Evolutionary conservation across 768 basidiomycete genomes (phyloP), one percentile per base, ranked within the genome.

Genomic region (Suillus subluteus): DNA sequence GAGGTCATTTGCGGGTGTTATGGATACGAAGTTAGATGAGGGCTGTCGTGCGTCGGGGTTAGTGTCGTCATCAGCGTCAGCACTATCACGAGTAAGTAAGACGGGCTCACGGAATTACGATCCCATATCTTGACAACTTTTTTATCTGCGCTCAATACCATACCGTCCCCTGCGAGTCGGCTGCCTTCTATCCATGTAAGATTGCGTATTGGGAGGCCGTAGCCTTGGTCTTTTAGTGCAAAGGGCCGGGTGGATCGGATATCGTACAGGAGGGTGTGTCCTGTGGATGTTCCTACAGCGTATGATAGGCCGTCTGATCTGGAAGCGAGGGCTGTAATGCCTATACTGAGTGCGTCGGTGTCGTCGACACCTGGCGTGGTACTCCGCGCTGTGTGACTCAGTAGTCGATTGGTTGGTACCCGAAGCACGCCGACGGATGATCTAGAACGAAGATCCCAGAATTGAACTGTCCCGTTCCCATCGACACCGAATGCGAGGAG

Each of bases 121-220:
- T 96, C 92, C 98, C 98, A 99, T 37, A 99, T 91, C 79, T 99
- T 99, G 73, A 98, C 86, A 35, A 99, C 97, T 76, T 99, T 99
- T 78, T 90, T 93, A 79, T 99, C 98, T 0, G 95, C 94, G 76
- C 92, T 96, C 63, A 96, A 82, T 21, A 99, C 86, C 82, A 96
- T 87, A 1, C 94, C 92, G 56, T 93, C 91, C 59, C 94, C 94
- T 2, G 91, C 92, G 88, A 92, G 94, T 70, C 84, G 83, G 63
- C 83, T 87, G 43, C 94, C 94, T 72, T 96, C 93, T 23, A 98
- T 87, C 98, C 98, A 99, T 18, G 83, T 76, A 4, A 99, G 86
- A 62, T 83, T 90, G 76, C 91, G 92, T 40, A 99, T 83, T 0
- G 96, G 91, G 55, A 98, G 79, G 1, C 97, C 97, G 71, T 99